phyloP scores from a whole-genome alignment of 2,329 filamentous ascomycete genomes.

The Hypoxylon sp. region DNA sequence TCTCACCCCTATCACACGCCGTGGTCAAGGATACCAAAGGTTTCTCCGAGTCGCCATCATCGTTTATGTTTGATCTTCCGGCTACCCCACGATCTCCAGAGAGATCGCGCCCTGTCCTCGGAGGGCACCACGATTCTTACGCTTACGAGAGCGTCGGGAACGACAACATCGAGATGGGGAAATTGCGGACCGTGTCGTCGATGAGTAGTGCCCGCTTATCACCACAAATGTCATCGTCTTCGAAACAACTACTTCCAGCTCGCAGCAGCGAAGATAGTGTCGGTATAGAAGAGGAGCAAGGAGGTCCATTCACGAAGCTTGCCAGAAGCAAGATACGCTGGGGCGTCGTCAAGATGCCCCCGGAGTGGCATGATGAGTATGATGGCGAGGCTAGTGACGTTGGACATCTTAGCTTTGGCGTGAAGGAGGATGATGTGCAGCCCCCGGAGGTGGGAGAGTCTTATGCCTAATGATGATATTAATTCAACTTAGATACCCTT shows the following conservation, averaged over 20 bases:
- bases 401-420: slow-evolving; percentile 36
- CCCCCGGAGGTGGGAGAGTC: slow-evolving; percentile 23
- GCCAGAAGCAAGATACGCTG: slow-evolving; percentile 35
- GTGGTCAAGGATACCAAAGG: background rate
- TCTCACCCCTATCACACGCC: slow-evolving; percentile 26
- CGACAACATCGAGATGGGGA: slow-evolving; percentile 21
- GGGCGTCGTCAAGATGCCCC: slow-evolving; percentile 37
- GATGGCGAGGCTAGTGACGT: slow-evolving; percentile 17
- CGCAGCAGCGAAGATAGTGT: slow-evolving; percentile 8
- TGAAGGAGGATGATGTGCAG: slow-evolving; percentile 30
- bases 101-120: background rate
- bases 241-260: slow-evolving; percentile 1
- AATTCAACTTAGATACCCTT: background rate
- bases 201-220: background rate
- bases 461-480: slow-evolving; percentile 31
- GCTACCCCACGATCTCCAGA: slow-evolving; percentile 2
- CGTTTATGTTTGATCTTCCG: background rate
- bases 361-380: slow-evolving; percentile 30
- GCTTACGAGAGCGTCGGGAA: slow-evolving; percentile 9
- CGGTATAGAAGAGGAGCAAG: background rate
- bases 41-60: background rate
- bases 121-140: slow-evolving; percentile 3
- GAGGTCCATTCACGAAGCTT: slow-evolving; percentile 22
- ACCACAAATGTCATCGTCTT: slow-evolving; percentile 5
- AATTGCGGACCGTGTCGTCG: background rate